Percentiles rank a stretch among this genome's conserved stretches.
Conservation (phyloP, 768 basidiomycete genomes). For the Mycena maculata region DNA sequence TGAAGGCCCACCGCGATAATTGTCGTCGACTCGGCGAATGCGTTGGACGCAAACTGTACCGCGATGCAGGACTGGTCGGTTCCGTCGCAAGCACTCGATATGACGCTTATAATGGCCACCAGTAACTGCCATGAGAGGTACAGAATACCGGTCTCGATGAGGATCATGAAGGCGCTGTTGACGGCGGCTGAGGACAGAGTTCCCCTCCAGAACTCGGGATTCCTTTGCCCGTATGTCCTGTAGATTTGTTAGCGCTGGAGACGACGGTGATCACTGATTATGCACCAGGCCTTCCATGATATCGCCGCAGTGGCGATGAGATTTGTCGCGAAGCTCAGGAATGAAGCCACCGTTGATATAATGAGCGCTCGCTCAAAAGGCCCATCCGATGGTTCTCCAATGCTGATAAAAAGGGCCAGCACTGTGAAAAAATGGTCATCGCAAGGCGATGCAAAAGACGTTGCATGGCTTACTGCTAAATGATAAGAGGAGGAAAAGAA, state of each 20-base stretch:
- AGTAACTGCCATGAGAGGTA: slow-evolving; percentile 23
- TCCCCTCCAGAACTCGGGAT: slow-evolving; percentile 3
- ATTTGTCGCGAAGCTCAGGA: slow-evolving; percentile 20
- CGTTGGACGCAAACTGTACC: slow-evolving; percentile 16
- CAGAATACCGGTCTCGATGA: slow-evolving; percentile 19
- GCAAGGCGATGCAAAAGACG: neutral
- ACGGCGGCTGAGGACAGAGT: slow-evolving; percentile 4
- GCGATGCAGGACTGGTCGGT: neutral
- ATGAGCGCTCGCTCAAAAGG: slow-evolving; percentile 25
- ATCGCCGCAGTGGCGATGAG: slow-evolving; percentile 18
- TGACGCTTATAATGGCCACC: slow-evolving; percentile 4
- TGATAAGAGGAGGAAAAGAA: slow-evolving; percentile 19
- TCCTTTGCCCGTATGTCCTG: slow-evolving; percentile 3
- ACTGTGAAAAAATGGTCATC: neutral
- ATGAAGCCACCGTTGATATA: slow-evolving; percentile 16
- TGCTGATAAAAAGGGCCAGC: slow-evolving; percentile 19
- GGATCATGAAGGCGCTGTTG: slow-evolving; percentile 10
- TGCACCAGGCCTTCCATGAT: slow-evolving; percentile 25
- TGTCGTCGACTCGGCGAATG: slow-evolving; percentile 18
- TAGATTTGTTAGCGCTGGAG: neutral
- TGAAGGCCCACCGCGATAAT: slow-evolving; percentile 11
- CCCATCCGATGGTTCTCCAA: slow-evolving; percentile 12
- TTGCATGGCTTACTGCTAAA: slow-evolving; percentile 4
- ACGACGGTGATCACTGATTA: neutral
- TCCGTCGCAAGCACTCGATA: slow-evolving; percentile 14